These are phyloP conservation scores for Eutrema japonicum DNA, from an alignment of 345 rosid genomes.

Conservation along the genomic window DNA sequence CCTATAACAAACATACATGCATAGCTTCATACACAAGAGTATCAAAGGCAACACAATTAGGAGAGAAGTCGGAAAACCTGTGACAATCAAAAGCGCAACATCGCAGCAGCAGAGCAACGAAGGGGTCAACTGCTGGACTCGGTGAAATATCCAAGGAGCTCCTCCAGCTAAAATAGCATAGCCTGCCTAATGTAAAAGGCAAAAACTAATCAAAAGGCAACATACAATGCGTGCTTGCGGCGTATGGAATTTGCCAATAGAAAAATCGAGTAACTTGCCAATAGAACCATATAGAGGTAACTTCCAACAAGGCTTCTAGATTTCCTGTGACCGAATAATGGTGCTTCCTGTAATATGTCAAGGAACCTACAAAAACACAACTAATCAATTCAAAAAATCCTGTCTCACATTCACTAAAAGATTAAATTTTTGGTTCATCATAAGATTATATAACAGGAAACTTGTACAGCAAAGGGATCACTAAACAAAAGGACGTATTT, in stretches of 20 bases:
- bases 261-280: constrained; percentile 56
- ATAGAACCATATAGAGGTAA: constrained; percentile 61
- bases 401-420: neutral
- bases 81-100: constrained; percentile 69
- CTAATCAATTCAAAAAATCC: neutral
- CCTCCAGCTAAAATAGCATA: constrained; percentile 75
- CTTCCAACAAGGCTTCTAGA: constrained; percentile 77
- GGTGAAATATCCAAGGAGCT: constrained; percentile 69
- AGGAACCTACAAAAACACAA: constrained; percentile 61
- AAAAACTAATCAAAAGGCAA: constrained; percentile 39
- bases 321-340: constrained; percentile 90
- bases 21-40: neutral
- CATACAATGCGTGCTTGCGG: neutral
- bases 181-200: constrained; percentile 54
- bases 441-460: neutral
- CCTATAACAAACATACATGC: neutral
- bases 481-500: neutral
- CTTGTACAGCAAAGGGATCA: neutral
- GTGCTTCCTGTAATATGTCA: constrained; percentile 93
- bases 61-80: constrained; percentile 50
- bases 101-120: constrained; percentile 77
- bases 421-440: neutral
- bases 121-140: constrained; percentile 49
- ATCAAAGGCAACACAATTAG: neutral
- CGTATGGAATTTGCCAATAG: neutral